phyloP scores from a whole-genome alignment of 2,329 filamentous ascomycete genomes.

The Aureobasidium sp. region DNA sequence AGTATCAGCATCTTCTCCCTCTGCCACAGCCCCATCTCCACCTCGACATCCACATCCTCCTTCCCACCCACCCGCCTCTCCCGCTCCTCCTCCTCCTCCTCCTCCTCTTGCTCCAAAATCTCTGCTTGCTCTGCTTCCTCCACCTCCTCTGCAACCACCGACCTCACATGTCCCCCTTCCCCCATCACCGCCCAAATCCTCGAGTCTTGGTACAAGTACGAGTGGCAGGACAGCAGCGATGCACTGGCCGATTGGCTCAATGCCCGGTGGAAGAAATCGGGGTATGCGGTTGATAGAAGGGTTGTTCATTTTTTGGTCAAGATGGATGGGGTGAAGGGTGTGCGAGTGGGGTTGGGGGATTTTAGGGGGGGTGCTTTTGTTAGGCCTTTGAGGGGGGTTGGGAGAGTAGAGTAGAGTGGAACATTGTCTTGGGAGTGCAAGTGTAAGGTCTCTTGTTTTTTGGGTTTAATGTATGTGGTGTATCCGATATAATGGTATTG shows the following conservation, averaged over 20 bases:
- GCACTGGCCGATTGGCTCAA: slow-evolving; percentile 23
- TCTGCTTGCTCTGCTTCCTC: too few species aligned
- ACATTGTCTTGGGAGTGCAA: too few species aligned
- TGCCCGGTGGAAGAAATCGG: slow-evolving; percentile 21
- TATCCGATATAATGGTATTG: too few species aligned
- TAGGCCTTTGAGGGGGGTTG: not conserved
- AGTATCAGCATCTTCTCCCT: not conserved
- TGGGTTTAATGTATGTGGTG: too few species aligned
- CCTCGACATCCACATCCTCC: not conserved
- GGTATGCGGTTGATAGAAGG: slow-evolving; percentile 18
- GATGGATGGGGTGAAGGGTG: slow-evolving; percentile 14
- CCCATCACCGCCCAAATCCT: slow-evolving; percentile 18
- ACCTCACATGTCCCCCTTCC: slow-evolving; percentile 3
- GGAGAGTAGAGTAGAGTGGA: not conserved
- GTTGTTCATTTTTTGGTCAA: slow-evolving; percentile 20
- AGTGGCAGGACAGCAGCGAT: slow-evolving; percentile 19
- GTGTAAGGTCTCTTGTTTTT: too few species aligned
- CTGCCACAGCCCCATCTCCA: too few species aligned
- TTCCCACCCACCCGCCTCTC: not conserved
- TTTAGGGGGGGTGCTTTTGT: not conserved
- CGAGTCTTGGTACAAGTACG: slow-evolving; percentile 17
- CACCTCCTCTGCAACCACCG: not conserved
- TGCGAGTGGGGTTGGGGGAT: slow-evolving; percentile 18
- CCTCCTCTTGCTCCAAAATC: too few species aligned
- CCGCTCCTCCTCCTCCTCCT: not conserved